Conservation (phyloP, 768 basidiomycete genomes). For the Pleurotus tuber-regium region DNA sequence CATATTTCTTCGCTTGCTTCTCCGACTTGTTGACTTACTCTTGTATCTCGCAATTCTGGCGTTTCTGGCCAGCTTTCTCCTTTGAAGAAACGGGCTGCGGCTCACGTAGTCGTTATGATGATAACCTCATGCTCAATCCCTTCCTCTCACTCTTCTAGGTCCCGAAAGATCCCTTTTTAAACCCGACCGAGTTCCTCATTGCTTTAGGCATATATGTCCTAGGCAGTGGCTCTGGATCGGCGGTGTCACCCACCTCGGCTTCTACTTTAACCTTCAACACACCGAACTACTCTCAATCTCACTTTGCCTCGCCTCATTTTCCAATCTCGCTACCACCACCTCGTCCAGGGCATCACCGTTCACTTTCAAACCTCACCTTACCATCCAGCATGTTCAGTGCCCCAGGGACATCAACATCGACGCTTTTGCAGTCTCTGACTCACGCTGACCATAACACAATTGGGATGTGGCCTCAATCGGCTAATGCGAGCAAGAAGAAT, state of each 20-base stretch:
- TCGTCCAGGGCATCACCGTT: conserved; percentile 12
- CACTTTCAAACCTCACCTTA: conserved; percentile 17
- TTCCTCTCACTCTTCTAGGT: too few relatives aligned
- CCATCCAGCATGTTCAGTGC: background rate
- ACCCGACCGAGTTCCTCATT: conserved; percentile 55
- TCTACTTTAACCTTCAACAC: conserved; percentile 19
- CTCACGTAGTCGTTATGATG: too few relatives aligned
- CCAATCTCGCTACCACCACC: conserved; percentile 4
- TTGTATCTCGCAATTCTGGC: conserved; percentile 1
- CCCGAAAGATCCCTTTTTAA: conserved; percentile 79
- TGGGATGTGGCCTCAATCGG: conserved; percentile 15
- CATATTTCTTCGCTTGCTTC: conserved; percentile 8
- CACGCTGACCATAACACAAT: background rate
- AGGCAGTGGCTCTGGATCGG: conserved; percentile 17
- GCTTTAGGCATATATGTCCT: conserved; percentile 41
- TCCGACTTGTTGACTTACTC: conserved; percentile 1
- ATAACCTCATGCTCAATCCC: too few relatives aligned
- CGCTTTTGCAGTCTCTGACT: background rate
- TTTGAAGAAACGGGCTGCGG: too few relatives aligned
- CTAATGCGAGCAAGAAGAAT: conserved; percentile 19
- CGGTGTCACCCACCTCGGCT: conserved; percentile 15
- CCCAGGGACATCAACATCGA: background rate
- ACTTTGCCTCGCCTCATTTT: background rate
- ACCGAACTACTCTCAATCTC: conserved; percentile 15
- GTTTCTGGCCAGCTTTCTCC: background rate